Conservation (phyloP, 371 early-diverging fungal species). For the Syncephalastrum monosporum region DNA sequence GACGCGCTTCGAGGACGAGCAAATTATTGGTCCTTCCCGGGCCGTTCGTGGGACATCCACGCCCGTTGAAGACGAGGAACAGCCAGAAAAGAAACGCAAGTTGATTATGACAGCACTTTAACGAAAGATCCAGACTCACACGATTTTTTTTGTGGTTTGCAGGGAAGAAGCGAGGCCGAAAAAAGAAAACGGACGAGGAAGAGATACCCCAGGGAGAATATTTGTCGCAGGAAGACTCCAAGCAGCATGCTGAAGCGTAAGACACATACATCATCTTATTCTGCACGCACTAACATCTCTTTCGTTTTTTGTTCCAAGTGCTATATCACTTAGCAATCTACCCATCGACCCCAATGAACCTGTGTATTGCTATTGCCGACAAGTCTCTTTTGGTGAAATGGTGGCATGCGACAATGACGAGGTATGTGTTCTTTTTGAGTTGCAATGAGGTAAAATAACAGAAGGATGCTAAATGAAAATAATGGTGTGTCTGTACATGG, state of each 20-base stretch:
- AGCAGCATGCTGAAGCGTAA: conserved; percentile 43
- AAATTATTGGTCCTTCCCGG: conserved; percentile 61
- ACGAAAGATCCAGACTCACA: neutral
- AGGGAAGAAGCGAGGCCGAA: conserved; percentile 15
- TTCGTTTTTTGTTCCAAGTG: conserved; percentile 19
- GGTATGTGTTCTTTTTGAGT: conserved; percentile 42
- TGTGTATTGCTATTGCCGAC: conserved; percentile 90
- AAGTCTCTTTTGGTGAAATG: conserved; percentile 97
- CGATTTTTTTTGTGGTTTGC: neutral
- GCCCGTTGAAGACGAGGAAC: conserved; percentile 4
- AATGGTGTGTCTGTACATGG: conserved; percentile 2
- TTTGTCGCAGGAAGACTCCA: conserved; percentile 31
- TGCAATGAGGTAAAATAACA: neutral
- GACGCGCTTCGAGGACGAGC: conserved; percentile 86
- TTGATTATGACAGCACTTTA: neutral
- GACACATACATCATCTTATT: neutral
- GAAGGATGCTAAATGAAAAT: conserved; percentile 2
- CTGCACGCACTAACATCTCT: neutral
- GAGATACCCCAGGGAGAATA: conserved; percentile 16
- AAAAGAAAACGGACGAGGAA: conserved; percentile 15
- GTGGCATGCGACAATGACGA: conserved; percentile 94
- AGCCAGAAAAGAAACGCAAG: conserved; percentile 5
- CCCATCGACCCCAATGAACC: conserved; percentile 96
- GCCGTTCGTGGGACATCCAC: conserved; percentile 12
- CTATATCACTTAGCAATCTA: conserved; percentile 58